phyloP scores from a whole-genome alignment of 2,329 filamentous ascomycete species.

The Botrytis pseudocinerea region DNA sequence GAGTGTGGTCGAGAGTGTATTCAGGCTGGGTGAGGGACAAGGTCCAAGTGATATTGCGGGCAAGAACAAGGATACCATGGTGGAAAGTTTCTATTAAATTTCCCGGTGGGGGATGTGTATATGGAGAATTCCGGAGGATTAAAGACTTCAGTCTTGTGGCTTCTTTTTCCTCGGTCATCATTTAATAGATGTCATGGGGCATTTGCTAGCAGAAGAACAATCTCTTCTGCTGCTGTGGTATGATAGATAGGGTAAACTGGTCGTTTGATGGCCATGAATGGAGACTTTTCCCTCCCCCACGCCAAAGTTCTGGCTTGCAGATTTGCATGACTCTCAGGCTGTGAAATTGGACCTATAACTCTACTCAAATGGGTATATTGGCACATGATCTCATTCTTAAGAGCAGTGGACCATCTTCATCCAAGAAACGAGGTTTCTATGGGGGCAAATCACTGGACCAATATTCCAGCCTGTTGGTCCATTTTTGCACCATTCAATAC shows the following conservation, averaged over 20 bases:
- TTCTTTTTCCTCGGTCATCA: not conserved
- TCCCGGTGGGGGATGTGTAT: conserved; percentile 15
- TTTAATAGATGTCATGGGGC: not conserved
- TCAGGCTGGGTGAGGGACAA: conserved; percentile 85
- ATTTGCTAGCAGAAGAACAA: not conserved
- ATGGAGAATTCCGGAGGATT: not conserved
- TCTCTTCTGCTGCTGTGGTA: not conserved
- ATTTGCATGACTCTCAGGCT: not conserved
- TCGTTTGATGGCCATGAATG: conserved; percentile 7
- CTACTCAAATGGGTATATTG: not conserved
- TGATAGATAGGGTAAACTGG: not conserved
- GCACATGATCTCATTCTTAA: not conserved
- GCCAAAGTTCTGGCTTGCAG: not conserved
- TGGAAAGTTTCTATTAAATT: conserved; percentile 93
- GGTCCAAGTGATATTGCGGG: conserved; percentile 78
- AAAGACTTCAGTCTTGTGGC: not conserved
- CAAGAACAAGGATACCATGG: conserved; percentile 94
- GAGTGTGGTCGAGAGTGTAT: conserved; percentile 94
- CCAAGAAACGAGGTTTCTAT: too few species aligned
- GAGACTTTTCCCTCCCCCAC: not conserved
- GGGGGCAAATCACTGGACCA: not conserved
- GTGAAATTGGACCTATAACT: not conserved
- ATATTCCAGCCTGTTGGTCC: not conserved
- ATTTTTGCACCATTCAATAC: not conserved
- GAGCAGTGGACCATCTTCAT: not conserved